Evolutionary conservation across 176 grass and related monocot species (phyloP).

Genomic region (Chrysopogon serrulatus): DNA sequence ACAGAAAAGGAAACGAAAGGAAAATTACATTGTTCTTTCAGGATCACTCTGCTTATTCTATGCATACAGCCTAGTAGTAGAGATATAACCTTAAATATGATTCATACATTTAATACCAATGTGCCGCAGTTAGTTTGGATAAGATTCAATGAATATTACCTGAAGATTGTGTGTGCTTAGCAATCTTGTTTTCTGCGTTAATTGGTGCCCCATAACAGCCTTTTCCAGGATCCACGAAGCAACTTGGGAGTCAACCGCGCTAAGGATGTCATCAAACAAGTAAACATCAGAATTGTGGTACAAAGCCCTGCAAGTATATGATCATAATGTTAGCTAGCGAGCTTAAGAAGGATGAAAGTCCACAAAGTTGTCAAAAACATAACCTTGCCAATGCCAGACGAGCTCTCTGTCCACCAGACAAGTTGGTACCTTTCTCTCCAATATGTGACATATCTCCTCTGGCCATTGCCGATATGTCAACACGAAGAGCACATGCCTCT

Average conservation of each 20-base stretch:
- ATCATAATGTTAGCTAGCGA: constrained; percentile 20
- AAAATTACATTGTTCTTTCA: not conserved
- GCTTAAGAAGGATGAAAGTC: not conserved
- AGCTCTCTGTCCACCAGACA: constrained; percentile 93
- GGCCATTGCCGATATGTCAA: constrained; percentile 78
- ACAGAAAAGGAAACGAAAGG: constrained; percentile 3
- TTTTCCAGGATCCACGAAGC: constrained; percentile 78
- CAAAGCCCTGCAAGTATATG: constrained; percentile 59
- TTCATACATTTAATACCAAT: not conserved
- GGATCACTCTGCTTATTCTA: not conserved
- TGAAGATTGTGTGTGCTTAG: constrained; percentile 86
- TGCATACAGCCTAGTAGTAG: not conserved
- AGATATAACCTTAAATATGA: constrained; percentile 6
- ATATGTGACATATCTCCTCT: constrained; percentile 73
- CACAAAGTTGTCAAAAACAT: constrained; percentile 13
- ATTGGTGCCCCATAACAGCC: constrained; percentile 51
- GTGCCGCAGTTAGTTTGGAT: not conserved
- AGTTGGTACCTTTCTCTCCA: constrained; percentile 87
- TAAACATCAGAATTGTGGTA: constrained; percentile 85
- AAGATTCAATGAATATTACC: constrained; percentile 27
- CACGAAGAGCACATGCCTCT: constrained; percentile 80
- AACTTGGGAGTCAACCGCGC: constrained; percentile 96
- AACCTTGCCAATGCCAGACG: constrained; percentile 92
- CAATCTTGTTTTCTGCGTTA: constrained; percentile 77
- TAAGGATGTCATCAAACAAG: constrained; percentile 93